Evolutionary conservation across 2,329 filamentous ascomycete species (phyloP), one percentile per base, ranked within the genome.

Genomic region (Stagonosporopsis chrysanthemi): DNA sequence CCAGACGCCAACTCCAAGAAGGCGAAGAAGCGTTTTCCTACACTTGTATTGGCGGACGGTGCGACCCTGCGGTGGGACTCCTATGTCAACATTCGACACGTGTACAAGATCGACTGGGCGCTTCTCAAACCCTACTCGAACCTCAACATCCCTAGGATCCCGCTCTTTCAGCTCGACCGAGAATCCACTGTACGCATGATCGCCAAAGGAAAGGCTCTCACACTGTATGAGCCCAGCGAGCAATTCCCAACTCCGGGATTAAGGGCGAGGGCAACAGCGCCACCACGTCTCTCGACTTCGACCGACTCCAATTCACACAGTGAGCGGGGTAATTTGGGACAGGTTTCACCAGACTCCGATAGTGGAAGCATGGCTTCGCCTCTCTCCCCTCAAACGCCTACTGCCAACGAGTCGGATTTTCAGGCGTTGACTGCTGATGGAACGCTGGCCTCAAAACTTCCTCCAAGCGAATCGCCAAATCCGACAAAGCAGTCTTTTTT

Each of bases 71-170:
- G 67, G 17, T 71, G 70, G 62, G 64, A 72, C 11, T 75, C 71
- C 1, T 75, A 74, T 49, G 72, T 75, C 26, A 74, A 75, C 40
- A 66, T 75, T 14, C 65, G 70, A 11, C 63, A 73, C 46, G 64
- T 76, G 1, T 76, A 76, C 60, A 68, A 68, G 36, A 70, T 75
- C 45, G 65, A 74, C 8, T 71, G 69, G 67, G 58, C 63, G 7
- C 50, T 66, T 24, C 56, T 77, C 22, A 64, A 58, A 28, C 33
- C 63, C 6, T 75, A 75, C 28, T 48, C 54, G 5, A 74, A 74
- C 43, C 63, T 68, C 8, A 64, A 70, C 12, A 66, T 52, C 1
- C 67, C 69, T 2, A 22, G 53, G 4, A 50, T 39, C 6, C 44
- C 59, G 4, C 19, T 49, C 1, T 73, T 67, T 40, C 58, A 52